Evolutionary conservation across 1,284 basidiomycete species (phyloP).

Genomic region (Irpex lacteus): DNA sequence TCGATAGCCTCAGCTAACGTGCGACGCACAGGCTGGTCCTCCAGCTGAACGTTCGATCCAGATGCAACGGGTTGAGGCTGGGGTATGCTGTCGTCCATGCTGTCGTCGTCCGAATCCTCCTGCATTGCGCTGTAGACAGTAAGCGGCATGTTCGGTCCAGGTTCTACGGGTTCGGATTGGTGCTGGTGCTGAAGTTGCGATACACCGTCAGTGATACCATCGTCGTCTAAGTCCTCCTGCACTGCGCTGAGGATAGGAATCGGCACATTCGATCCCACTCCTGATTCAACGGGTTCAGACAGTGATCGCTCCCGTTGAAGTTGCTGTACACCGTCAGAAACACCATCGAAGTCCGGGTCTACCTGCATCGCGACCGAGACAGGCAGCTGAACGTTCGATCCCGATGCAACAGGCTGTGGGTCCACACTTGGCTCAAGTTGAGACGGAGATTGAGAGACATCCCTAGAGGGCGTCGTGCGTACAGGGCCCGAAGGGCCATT

Average conservation of each 20-base stretch:
- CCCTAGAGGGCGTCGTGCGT: background rate
- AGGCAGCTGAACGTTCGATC: slow-evolving; percentile 12
- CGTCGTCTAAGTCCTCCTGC: too few relatives aligned
- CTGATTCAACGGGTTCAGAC: slow-evolving; percentile 4
- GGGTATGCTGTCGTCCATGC: too few relatives aligned
- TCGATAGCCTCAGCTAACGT: background rate
- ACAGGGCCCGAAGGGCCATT: too few relatives aligned
- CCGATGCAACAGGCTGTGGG: slow-evolving; percentile 14
- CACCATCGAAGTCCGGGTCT: background rate
- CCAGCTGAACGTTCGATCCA: background rate
- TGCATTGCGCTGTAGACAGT: too few relatives aligned
- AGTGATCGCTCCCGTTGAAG: background rate
- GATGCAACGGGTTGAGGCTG: background rate
- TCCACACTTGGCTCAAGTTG: background rate
- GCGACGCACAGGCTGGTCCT: background rate
- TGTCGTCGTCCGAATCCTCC: too few relatives aligned
- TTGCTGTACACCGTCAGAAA: background rate
- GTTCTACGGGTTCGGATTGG: too few relatives aligned
- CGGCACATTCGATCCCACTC: too few relatives aligned
- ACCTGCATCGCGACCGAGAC: background rate
- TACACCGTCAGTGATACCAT: too few relatives aligned
- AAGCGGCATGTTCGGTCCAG: too few relatives aligned
- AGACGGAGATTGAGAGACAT: background rate
- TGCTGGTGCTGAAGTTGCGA: background rate
- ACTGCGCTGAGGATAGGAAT: too few relatives aligned